A percentile compares a stretch with the other conserved stretches of the same genome.
Evolutionary conservation across 1,284 basidiomycete genomes (phyloP).

Genomic region (Boletus sp.): DNA sequence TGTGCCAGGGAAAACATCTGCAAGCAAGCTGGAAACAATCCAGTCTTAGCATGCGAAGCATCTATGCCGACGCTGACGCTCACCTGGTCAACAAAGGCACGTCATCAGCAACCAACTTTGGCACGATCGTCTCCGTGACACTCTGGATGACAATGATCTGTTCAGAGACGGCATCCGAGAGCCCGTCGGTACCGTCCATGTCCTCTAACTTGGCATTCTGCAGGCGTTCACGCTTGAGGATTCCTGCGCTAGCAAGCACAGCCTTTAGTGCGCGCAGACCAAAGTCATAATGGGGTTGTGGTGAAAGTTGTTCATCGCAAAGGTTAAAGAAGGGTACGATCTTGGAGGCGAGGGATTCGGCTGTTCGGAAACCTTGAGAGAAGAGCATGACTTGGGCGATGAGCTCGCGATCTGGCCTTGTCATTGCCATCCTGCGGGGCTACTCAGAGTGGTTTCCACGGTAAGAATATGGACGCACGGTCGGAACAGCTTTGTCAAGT

Average conservation of each 20-base stretch:
- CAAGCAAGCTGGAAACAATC: conserved; percentile 63
- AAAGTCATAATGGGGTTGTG: conserved; percentile 99
- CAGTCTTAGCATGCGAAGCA: conserved; percentile 4
- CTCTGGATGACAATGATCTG: conserved; percentile 98
- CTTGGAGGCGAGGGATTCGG: conserved; percentile 93
- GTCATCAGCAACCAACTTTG: conserved; percentile 96
- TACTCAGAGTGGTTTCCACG: conserved; percentile 9
- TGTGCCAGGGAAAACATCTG: conserved; percentile 97
- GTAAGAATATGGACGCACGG: conserved; percentile 51
- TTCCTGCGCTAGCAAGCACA: conserved; percentile 94
- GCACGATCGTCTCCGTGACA: conserved; percentile 98
- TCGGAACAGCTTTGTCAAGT: conserved; percentile 92
- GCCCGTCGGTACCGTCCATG: conserved; percentile 44
- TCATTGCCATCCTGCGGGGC: conserved; percentile 90
- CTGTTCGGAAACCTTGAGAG: conserved; percentile 98
- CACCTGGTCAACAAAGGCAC: conserved; percentile 90
- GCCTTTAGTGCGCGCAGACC: conserved; percentile 97
- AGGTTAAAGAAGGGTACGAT: conserved; percentile 99
- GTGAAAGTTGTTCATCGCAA: conserved; percentile 93
- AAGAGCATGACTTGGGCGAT: conserved; percentile 99
- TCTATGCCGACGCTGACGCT: conserved; percentile 19
- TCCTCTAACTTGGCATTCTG: conserved; percentile 46
- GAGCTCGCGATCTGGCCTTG: conserved; percentile 93
- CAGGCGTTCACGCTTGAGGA: conserved; percentile 90
- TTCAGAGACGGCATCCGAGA: conserved; percentile 76